Percentiles rank a stretch among this genome's conserved stretches.
phyloP scores from a whole-genome alignment of 768 basidiomycete species.

The Auriscalpium vulgare region DNA sequence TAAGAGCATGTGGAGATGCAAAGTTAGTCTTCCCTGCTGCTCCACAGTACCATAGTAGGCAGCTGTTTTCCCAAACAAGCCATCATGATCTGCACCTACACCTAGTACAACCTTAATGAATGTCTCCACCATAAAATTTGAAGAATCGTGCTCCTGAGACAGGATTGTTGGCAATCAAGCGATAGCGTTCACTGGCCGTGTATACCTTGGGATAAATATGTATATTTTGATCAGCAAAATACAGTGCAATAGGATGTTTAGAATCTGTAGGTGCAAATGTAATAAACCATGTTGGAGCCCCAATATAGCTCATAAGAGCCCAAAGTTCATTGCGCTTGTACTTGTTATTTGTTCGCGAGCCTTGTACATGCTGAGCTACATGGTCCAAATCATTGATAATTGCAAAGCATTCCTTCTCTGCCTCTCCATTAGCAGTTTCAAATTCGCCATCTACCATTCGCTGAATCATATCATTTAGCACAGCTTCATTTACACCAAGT shows the following conservation, averaged over 20 bases:
- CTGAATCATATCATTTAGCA: slow-evolving; percentile 1
- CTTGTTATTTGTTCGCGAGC: slow-evolving; percentile 9
- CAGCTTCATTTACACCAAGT: not conserved
- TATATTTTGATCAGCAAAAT: slow-evolving; percentile 9
- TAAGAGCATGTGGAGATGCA: slow-evolving; percentile 17
- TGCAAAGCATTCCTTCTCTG: slow-evolving; percentile 6
- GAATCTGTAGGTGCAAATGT: slow-evolving; percentile 17
- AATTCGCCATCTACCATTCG: not conserved
- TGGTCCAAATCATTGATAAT: slow-evolving; percentile 11
- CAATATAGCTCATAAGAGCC: slow-evolving; percentile 8
- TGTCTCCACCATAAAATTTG: slow-evolving; percentile 11
- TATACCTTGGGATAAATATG: not conserved
- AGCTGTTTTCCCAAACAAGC: slow-evolving; percentile 13
- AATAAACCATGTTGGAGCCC: slow-evolving; percentile 17
- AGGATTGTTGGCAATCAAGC: slow-evolving; percentile 7
- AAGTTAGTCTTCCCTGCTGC: slow-evolving; percentile 9
- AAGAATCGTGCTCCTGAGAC: slow-evolving; percentile 15
- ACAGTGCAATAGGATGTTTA: slow-evolving; percentile 15
- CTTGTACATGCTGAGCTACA: slow-evolving; percentile 9
- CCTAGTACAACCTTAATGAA: not conserved
- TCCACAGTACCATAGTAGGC: slow-evolving; percentile 15
- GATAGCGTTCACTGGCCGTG: not conserved
- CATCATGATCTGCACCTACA: not conserved
- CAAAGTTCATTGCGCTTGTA: slow-evolving; percentile 14
- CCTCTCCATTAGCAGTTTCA: slow-evolving; percentile 1